Base-by-base conservation (phyloP, 345 rosid species). In the Acer saccharum region DNA sequence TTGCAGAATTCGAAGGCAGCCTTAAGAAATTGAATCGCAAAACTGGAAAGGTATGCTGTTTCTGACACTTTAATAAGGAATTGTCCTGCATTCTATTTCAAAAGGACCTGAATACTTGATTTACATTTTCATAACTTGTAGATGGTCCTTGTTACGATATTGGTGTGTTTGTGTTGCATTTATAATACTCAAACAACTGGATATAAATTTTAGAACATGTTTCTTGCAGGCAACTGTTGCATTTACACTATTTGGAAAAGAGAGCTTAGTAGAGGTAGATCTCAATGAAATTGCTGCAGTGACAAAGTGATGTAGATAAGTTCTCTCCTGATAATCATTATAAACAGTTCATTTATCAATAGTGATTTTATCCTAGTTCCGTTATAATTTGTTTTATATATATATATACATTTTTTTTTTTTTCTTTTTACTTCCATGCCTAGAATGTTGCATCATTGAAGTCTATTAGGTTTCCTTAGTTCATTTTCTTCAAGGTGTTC, bases 231-330 rank as follows among this genome's bases (percentile, higher is more conserved):
- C 89, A 80, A 95, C 96, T 6, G 97, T 95, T 75, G 92, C 80
- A 46, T 84, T 95, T 72, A 88, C 93, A 20, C 81, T 93, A 69
- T 92, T 95, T 77, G 97, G 99, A 52, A 95, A 92, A 84, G 99
- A 95, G 81, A 93, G 88, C 62, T 78, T 91, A 35, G 94, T 91
- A 54, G 99, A 95, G 65, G 68, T 93, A 71, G 92, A 90, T 86
- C 75, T 88, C 82, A 71, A 78, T 80, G 96, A 95, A 87, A 89
- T 95, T 88, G 93, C 86, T 52, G 76, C 85, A 41, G 91, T 86
- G 85, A 77, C 81, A 68, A 72, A 79, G 63, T 85, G 86, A 85
- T 83, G 68, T 69, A 60, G 61, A 65, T 69, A 50, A 58, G 39
- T 68, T 70, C 6, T 80, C 43, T 83, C 68, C 25, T 76, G 58